phyloP scores from a whole-genome alignment of 345 rosid species.

The Pseudoturritis turrita region DNA sequence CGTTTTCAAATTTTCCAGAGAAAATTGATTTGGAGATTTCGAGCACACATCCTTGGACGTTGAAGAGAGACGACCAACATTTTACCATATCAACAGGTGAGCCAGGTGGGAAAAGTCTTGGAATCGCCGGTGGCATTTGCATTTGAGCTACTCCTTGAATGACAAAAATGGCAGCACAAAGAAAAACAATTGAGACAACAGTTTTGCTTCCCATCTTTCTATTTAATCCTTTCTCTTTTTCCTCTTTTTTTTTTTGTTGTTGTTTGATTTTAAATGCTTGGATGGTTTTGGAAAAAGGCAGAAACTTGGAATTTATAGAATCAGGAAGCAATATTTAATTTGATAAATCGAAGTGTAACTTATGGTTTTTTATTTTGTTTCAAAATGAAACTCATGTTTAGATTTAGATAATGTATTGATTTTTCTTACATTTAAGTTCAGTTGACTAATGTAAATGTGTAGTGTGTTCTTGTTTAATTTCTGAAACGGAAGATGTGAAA shows the following conservation, averaged over 20 bases:
- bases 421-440: not conserved
- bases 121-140: not conserved
- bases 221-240: not conserved
- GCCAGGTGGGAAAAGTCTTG: not conserved
- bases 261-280: not conserved
- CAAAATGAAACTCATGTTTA: not conserved
- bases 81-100: not conserved
- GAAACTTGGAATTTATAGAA: not conserved
- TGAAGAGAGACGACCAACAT: conserved; percentile 22
- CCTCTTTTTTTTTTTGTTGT: not conserved
- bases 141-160: not conserved
- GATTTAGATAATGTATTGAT: not conserved
- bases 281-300: not conserved
- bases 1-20: not conserved
- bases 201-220: not conserved
- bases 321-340: not conserved
- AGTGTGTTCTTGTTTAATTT: not conserved
- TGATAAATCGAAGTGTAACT: not conserved
- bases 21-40: conserved; percentile 9
- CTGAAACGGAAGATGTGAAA: not conserved
- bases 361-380: not conserved
- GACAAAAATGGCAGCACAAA: not conserved
- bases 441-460: not conserved
- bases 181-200: not conserved
- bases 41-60: conserved; percentile 14